A percentile compares a stretch with the other conserved stretches of the same genome.
Evolutionary conservation across 208 protist species (phyloP).

Genomic region (Phytomonas francai): DNA sequence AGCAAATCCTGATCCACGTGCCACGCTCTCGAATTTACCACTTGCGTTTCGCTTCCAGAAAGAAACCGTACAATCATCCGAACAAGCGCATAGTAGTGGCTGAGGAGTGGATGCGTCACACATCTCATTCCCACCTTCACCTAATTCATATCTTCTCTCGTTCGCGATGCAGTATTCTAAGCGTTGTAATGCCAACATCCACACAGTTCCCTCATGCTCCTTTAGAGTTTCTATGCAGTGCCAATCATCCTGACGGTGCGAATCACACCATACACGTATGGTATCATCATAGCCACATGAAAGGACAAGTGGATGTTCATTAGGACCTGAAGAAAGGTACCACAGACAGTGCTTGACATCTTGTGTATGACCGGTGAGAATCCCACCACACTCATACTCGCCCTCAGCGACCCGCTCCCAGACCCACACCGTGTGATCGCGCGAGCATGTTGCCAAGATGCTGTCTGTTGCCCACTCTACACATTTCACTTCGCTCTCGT

Average conservation of each 20-base stretch:
- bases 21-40: conserved; percentile 28
- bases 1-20: conserved; percentile 32
- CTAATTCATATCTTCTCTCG: conserved; percentile 27
- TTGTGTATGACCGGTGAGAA: conserved; percentile 84
- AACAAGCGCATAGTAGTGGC: conserved; percentile 66
- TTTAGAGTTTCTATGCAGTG: conserved; percentile 68
- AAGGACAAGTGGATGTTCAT: conserved; percentile 29
- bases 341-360: conserved; percentile 89
- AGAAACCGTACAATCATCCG: conserved; percentile 55
- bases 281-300: conserved; percentile 87
- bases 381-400: conserved; percentile 84
- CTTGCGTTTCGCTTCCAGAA: conserved; percentile 52
- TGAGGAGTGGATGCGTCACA: conserved; percentile 15
- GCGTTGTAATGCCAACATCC: conserved; percentile 62
- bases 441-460: conserved; percentile 81
- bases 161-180: conserved; percentile 21
- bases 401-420: conserved; percentile 84
- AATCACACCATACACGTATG: conserved; percentile 46
- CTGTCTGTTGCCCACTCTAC: conserved; percentile 67
- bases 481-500: conserved; percentile 91
- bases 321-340: conserved; percentile 31
- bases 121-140: conserved; percentile 16
- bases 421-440: conserved; percentile 88
- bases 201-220: conserved; percentile 79
- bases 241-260: conserved; percentile 85